Evolutionary conservation across 2,329 filamentous ascomycete genomes (phyloP).

Genomic region (Corniculantispora saksenae): DNA sequence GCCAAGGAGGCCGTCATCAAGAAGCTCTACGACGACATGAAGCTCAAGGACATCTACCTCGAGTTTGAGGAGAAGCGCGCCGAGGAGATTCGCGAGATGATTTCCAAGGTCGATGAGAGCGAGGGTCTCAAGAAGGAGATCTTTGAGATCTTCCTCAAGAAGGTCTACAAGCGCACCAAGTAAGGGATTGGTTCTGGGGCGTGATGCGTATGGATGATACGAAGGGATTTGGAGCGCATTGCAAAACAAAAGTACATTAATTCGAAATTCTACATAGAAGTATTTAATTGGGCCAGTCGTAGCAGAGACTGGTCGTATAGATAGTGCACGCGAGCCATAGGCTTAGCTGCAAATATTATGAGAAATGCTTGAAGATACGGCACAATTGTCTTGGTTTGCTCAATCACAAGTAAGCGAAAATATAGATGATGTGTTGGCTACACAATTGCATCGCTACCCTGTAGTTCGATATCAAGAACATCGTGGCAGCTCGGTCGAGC

Average conservation of each 20-base stretch:
- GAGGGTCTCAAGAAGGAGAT: slow-evolving; percentile 87
- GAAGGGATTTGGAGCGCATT: background rate
- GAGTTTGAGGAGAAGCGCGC: slow-evolving; percentile 89
- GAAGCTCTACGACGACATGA: slow-evolving; percentile 81
- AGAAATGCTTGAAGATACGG: background rate
- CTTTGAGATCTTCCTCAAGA: slow-evolving; percentile 85
- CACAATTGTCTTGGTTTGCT: background rate
- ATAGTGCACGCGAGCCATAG: background rate
- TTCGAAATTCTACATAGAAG: slow-evolving; percentile 13
- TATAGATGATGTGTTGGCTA: background rate
- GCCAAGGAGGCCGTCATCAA: slow-evolving; percentile 83
- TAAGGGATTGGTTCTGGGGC: slow-evolving; percentile 45
- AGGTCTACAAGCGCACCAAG: slow-evolving; percentile 99
- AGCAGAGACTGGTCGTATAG: background rate
- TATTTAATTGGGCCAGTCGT: background rate
- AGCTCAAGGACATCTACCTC: slow-evolving; percentile 80
- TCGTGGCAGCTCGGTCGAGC: no score
- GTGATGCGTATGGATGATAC: background rate
- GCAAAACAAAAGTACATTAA: slow-evolving; percentile 6
- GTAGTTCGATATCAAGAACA: no score
- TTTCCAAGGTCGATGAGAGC: slow-evolving; percentile 79
- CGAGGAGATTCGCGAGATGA: slow-evolving; percentile 72
- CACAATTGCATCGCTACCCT: background rate
- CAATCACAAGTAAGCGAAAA: background rate
- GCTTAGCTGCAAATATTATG: slow-evolving; percentile 1